Base-by-base conservation (phyloP, 306 rosid genomes). In the Lathyrus sativus region DNA sequence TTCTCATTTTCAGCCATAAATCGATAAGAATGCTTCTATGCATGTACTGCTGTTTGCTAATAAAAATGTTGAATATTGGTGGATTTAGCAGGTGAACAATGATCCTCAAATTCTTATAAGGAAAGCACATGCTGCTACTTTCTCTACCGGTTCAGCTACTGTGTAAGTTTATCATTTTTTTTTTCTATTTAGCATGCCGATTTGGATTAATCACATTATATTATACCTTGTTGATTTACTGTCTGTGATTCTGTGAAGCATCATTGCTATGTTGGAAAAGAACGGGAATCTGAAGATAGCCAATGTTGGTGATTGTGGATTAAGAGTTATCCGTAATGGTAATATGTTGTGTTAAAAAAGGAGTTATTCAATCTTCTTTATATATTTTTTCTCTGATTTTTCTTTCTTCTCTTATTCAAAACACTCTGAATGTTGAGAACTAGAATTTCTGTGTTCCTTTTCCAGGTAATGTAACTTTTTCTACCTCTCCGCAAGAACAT, bases 241-340 rank as follows among this genome's bases (percentile, higher is more conserved):
- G 57, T 43, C 13, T 63, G 5, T 8, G 38, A 43, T 31, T 61
- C 55, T 62, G 12, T 55, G 65, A 75, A 93, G 97, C 63, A 90
- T 93, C 67, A 72, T 82, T 70, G 96, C 97, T 61, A 79, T 90
- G 86, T 76, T 90, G 82, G 97, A 87, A 81, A 87, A 84, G 83
- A 73, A 87, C 71, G 99, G 99, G 65, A 74, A 65, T 74, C 73
- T 93, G 81, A 90, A 82, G 83, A 85, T 93, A 62, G 96, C 99
- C 24, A 93, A 84, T 83, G 91, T 93, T 31, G 92, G 99, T 60
- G 99, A 93, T 81, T 88, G 97, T 84, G 92, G 97, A 73, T 79
- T 93, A 60, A 85, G 80, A 74, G 35, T 87, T 79, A 82, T 93
- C 58, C 95, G 95, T 41, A 81, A 76, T 62, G 97, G 99, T 91